These are phyloP conservation scores for Beauveria brongniartii DNA, from an alignment of 2,329 filamentous ascomycete species.

Conservation along the genomic window DNA sequence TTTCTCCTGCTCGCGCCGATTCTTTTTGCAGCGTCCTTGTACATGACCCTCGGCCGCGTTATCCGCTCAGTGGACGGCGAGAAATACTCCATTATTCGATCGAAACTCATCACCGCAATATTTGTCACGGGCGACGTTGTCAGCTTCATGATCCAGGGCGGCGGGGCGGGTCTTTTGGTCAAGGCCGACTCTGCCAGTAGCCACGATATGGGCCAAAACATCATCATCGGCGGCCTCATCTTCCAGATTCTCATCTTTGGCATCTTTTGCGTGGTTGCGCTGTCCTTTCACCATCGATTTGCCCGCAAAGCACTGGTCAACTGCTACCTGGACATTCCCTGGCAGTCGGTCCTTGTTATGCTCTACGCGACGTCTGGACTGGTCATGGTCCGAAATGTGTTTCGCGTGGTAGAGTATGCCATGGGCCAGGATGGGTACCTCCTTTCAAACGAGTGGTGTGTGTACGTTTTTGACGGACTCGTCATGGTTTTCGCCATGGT, in stretches of 20 bases:
- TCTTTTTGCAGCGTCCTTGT: conserved; percentile 37
- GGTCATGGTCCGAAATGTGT: conserved; percentile 35
- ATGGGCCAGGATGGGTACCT: conserved; percentile 31
- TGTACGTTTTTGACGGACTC: conserved; percentile 33
- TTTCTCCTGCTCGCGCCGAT: conserved; percentile 35
- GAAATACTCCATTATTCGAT: conserved; percentile 15
- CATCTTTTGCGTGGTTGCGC: conserved; percentile 39
- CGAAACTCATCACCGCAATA: conserved; percentile 22
- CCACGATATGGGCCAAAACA: conserved; percentile 30
- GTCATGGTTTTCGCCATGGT: conserved; percentile 28
- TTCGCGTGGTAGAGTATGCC: conserved; percentile 38
- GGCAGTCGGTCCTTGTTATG: conserved; percentile 25
- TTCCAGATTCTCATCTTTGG: conserved; percentile 48
- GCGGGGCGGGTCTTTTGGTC: conserved; percentile 22
- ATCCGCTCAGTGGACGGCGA: conserved; percentile 23
- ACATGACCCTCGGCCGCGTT: conserved; percentile 36
- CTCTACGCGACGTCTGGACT: conserved; percentile 29
- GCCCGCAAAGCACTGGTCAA: background rate
- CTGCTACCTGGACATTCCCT: conserved; percentile 17
- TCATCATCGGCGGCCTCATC: conserved; percentile 45
- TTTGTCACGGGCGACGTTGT: conserved; percentile 25
- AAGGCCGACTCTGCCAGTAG: conserved; percentile 16
- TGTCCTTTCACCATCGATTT: conserved; percentile 32
- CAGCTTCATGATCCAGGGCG: conserved; percentile 22
- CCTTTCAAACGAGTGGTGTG: conserved; percentile 28